phyloP scores from a whole-genome alignment of 805 yeast genomes.

The Scheffersomyces spartinae region DNA sequence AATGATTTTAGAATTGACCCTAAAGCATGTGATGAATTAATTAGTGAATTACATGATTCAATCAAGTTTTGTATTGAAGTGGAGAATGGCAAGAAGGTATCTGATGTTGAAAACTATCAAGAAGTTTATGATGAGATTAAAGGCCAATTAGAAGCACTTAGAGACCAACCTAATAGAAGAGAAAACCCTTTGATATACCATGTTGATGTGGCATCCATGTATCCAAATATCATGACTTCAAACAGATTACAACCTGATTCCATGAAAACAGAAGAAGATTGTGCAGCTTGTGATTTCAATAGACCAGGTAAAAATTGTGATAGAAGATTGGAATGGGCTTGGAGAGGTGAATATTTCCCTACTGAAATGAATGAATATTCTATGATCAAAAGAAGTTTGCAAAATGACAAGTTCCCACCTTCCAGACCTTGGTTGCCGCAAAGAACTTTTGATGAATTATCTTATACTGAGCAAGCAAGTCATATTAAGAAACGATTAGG shows the following conservation, averaged over 20 bases:
- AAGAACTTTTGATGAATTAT: conserved; percentile 63
- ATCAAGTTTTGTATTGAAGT: conserved; percentile 74
- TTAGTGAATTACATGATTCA: conserved; percentile 64
- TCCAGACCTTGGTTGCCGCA: conserved; percentile 43
- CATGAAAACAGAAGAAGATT: conserved; percentile 87
- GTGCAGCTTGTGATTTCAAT: conserved; percentile 96
- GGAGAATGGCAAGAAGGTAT: conserved; percentile 63
- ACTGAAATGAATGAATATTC: conserved; percentile 85
- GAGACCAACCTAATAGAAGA: conserved; percentile 46
- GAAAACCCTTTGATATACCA: conserved; percentile 89
- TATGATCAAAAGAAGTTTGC: conserved; percentile 77
- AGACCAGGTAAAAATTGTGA: conserved; percentile 93
- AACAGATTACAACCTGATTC: conserved; percentile 97
- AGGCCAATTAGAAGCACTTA: conserved; percentile 43
- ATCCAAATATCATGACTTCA: conserved; percentile 97
- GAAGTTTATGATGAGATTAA: conserved; percentile 56
- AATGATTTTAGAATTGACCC: conserved; percentile 72
- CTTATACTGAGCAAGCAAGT: conserved; percentile 66
- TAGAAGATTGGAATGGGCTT: conserved; percentile 85
- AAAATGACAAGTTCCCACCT: conserved; percentile 66
- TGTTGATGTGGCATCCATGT: conserved; percentile 99
- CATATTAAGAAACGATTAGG: conserved; percentile 66
- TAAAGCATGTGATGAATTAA: conserved; percentile 66
- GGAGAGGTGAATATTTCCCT: conserved; percentile 96
- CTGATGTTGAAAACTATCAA: conserved; percentile 70